Conservation (phyloP, 371 early-diverging fungal species). For the Blakeslea trispora region DNA sequence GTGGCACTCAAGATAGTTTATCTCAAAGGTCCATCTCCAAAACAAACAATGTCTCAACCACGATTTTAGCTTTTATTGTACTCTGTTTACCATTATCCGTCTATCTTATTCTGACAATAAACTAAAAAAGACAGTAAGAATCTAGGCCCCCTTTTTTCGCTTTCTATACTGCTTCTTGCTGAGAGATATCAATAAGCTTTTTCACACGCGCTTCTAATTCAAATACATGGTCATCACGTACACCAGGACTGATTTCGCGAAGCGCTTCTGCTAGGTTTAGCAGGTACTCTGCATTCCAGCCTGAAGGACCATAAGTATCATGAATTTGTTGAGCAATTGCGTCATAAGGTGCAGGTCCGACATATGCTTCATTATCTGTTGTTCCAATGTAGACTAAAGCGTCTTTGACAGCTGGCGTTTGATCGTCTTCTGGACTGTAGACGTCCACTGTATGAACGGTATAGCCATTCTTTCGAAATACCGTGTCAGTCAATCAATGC, state of each 20-base stretch:
- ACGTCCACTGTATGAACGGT: conserved; percentile 72
- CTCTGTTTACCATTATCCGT: conserved; percentile 14
- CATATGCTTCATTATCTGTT: conserved; percentile 78
- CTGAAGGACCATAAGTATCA: conserved; percentile 71
- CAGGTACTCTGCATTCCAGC: conserved; percentile 78
- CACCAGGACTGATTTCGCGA: conserved; percentile 59
- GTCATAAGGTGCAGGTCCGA: conserved; percentile 74
- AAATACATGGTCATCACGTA: conserved; percentile 64
- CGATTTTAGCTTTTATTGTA: conserved; percentile 7
- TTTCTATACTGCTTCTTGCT: not conserved
- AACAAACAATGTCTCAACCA: not conserved
- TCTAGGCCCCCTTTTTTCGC: not conserved
- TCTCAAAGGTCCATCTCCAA: too few relatives aligned
- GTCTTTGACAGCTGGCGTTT: conserved; percentile 53
- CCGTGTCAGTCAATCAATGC: conserved; percentile 2
- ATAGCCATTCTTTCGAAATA: conserved; percentile 66
- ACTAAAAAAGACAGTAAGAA: not conserved
- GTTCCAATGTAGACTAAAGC: conserved; percentile 85
- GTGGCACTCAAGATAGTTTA: too few relatives aligned
- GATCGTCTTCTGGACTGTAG: conserved; percentile 49
- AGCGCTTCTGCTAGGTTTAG: conserved; percentile 69
- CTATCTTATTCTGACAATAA: not conserved
- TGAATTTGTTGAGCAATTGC: conserved; percentile 75
- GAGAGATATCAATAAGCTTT: conserved; percentile 25
- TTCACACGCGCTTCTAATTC: conserved; percentile 62